phyloP scores from a whole-genome alignment of 805 yeast genomes.

The Lipomyces spencermartinsiae region DNA sequence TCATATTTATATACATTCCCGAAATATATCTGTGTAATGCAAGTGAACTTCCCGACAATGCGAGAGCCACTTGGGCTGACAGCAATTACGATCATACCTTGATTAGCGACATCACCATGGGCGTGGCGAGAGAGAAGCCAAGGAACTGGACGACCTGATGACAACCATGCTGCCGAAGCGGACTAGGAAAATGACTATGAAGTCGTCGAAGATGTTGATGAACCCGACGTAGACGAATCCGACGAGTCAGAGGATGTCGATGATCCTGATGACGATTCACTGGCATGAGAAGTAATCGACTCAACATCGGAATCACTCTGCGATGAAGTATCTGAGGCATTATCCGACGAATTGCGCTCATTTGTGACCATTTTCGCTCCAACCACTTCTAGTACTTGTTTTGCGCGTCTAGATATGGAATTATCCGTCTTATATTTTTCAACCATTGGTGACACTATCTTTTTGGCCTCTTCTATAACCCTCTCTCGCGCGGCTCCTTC shows the following conservation, averaged over 20 bases:
- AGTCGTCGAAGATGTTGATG: slow-evolving; percentile 8
- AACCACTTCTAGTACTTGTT: not conserved
- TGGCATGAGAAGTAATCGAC: not conserved
- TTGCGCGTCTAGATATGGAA: not conserved
- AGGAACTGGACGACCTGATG: no score
- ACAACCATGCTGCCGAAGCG: no score
- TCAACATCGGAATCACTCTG: not conserved
- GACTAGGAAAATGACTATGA: slow-evolving; percentile 1
- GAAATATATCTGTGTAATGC: no score
- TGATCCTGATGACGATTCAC: not conserved
- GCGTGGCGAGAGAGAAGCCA: no score
- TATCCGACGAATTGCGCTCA: not conserved
- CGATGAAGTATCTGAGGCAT: not conserved
- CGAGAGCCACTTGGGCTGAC: no score
- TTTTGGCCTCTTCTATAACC: slow-evolving; percentile 18
- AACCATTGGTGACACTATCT: not conserved
- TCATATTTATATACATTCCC: no score
- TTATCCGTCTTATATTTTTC: not conserved
- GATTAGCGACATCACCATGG: no score
- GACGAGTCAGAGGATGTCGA: slow-evolving; percentile 4
- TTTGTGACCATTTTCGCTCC: not conserved
- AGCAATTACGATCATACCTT: no score
- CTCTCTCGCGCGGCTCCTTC: slow-evolving; percentile 21
- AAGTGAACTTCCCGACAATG: no score
- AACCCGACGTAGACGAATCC: not conserved